Conservation (phyloP, 108 stramenopile species). For the Nitzschia sp. region DNA sequence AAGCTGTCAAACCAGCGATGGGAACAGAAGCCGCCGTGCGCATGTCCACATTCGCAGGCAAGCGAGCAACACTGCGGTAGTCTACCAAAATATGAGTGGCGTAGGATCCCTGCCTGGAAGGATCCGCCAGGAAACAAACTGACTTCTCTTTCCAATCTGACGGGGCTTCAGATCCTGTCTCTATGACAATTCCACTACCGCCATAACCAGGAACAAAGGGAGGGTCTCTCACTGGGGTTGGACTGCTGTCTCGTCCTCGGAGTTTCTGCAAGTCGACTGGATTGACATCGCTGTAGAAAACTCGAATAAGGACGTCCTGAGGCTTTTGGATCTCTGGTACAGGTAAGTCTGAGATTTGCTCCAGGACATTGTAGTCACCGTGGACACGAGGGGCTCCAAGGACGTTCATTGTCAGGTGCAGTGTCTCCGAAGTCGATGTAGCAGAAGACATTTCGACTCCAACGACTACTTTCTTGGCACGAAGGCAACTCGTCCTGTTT, state of each 20-base stretch:
- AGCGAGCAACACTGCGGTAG: slow-evolving; percentile 23
- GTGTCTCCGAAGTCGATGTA: no score
- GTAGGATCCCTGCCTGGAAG: slow-evolving; percentile 39
- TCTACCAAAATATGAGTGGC: slow-evolving; percentile 44
- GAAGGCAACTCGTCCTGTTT: no score
- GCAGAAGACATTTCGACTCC: no score
- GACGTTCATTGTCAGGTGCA: slow-evolving; percentile 30
- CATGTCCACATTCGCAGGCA: slow-evolving; percentile 34
- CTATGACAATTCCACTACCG: slow-evolving; percentile 39
- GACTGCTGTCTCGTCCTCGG: background rate
- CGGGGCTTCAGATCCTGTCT: slow-evolving; percentile 9
- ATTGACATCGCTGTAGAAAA: slow-evolving; percentile 45
- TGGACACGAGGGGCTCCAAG: slow-evolving; percentile 17
- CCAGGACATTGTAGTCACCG: slow-evolving; percentile 8
- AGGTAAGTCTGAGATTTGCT: background rate
- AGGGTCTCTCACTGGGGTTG: background rate
- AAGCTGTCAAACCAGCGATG: slow-evolving; percentile 52
- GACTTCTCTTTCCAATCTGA: slow-evolving; percentile 12
- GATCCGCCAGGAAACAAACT: slow-evolving; percentile 49
- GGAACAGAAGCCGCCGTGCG: slow-evolving; percentile 39
- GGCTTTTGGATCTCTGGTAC: background rate
- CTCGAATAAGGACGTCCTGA: slow-evolving; percentile 38
- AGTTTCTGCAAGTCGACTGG: slow-evolving; percentile 61
- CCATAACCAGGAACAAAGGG: slow-evolving; percentile 52
- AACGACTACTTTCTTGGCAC: no score